Base-by-base conservation (phyloP, 192 early-diverging fungal species). In the Coemansia sp. region DNA sequence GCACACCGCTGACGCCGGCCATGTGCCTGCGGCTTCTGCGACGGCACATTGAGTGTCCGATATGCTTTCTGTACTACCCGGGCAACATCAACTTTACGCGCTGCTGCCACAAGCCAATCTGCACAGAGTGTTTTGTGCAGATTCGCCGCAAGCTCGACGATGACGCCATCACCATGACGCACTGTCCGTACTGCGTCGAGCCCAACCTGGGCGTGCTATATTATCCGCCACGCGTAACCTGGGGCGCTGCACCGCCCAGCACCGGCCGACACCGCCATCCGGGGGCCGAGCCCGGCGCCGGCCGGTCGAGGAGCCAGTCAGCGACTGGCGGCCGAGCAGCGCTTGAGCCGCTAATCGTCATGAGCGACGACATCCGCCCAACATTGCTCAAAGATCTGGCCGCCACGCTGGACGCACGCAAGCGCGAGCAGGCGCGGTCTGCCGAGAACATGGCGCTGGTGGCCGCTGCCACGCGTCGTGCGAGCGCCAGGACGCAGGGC, bases 71-170 rank as follows among this genome's bases (percentile, higher is more conserved):
- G 73, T 94, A 89, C 71, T 96, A 96, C 63, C 93, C 93, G 15
- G 68, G 83, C 55, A 93, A 94, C 75, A 92, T 92, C 75, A 97
- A 97, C 78, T 86, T 89, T 66, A 90, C 93, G 15, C 76, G 89
- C 25, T 97, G 94, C 76, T 97, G 94, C 79, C 89, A 91, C 67
- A 89, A 95, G 63, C 93, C 94, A 9, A 91, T 97, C 55, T 97
- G 94, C 80, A 94, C 93, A 11, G 94, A 97, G 61, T 97, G 94
- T 67, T 97, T 97, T 83, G 88, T 96, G 42, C 93, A 97, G 82
- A 92, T 97, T 53, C 90, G 93, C 66, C 87, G 94, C 27, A 85
- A 90, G 43, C 59, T 84, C 42, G 64, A 70, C 21, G 92, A 91
- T 53, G 81, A 81, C 15, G 78, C 69, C 21, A 73, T 82, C 50